Evolutionary conservation across 192 early-diverging fungal species (phyloP), one percentile per base, ranked within the genome.

Genomic region (Backusella morwellensis): DNA sequence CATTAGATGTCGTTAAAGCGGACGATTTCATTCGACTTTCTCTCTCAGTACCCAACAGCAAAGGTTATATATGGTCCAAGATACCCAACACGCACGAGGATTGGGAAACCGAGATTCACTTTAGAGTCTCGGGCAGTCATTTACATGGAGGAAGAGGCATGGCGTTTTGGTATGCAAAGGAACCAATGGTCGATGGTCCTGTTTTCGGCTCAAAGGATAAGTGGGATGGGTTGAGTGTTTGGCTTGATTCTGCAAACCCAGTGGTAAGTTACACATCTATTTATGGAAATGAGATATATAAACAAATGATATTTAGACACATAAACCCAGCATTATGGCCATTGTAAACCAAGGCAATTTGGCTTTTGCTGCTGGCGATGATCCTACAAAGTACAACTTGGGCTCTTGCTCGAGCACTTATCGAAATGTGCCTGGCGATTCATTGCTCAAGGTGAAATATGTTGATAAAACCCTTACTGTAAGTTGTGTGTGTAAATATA

Each of bases 161-260:
- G 6, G 95, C 92, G 26, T 89, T 96, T 67, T 96, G 95, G 95
- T 96, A 96, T 76, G 88, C 91, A 0, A 83, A 91, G 70, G 90
- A 91, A 15, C 63, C 78, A 9, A 70, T 74, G 50, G 68, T 81
- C 8, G 81, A 78, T n/a, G 94, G 93, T 1, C 87, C 88, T 21
- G 79, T 93, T n/a, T 90, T 88, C 84, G 92, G 92, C 9, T 86
- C 74, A 56, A 83, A 86, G 73, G 92, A 95, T 80, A 77, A 85
- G 21, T 95, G 89, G 88, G 75, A 87, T 29, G 93, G 92, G 11
- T n/a, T 94, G 36, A 92, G 86, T 15, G 70, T 95, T 50, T 86
- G 91, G 70, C 88, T 95, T 78, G 91, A 94, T 75, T 89, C 92
- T n/a, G 78, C 78, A 5, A 85, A 84, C 67, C 80, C 80, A 82